A percentile compares a stretch with the other conserved stretches of the same genome.
These are phyloP conservation scores for Cordyceps farinosa DNA, from an alignment of 2,329 filamentous ascomycete genomes.

Conservation along the genomic window DNA sequence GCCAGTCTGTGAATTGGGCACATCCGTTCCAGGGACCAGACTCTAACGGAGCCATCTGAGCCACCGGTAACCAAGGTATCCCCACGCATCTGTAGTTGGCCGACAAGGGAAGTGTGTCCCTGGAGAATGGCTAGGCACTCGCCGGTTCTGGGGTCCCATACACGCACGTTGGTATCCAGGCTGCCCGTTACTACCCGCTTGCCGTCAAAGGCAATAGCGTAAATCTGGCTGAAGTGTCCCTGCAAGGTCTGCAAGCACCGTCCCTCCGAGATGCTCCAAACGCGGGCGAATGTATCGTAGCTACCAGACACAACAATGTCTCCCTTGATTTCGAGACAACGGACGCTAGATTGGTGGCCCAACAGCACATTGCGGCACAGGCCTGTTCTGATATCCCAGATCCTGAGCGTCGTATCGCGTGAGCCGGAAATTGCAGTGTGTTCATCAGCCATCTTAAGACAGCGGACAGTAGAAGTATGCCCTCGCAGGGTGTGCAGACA, in stretches of 20 bases:
- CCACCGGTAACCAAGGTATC: slow-evolving; percentile 95
- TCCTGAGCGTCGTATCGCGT: slow-evolving; percentile 85
- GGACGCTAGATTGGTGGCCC: slow-evolving; percentile 91
- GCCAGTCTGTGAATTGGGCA: slow-evolving; percentile 90
- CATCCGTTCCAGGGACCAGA: slow-evolving; percentile 92
- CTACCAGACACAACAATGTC: slow-evolving; percentile 97
- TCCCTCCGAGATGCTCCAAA: slow-evolving; percentile 97
- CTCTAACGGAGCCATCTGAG: slow-evolving; percentile 90
- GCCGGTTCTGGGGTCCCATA: slow-evolving; percentile 87
- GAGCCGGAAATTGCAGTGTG: slow-evolving; percentile 96
- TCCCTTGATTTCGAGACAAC: slow-evolving; percentile 92
- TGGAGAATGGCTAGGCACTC: slow-evolving; percentile 89
- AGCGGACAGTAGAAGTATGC: slow-evolving; percentile 94
- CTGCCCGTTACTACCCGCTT: slow-evolving; percentile 91
- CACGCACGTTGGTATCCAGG: slow-evolving; percentile 91
- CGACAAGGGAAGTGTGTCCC: slow-evolving; percentile 93
- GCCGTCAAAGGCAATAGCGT: slow-evolving; percentile 96
- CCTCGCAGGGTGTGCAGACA: slow-evolving; percentile 82
- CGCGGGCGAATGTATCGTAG: slow-evolving; percentile 93
- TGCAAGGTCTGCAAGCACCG: slow-evolving; percentile 85
- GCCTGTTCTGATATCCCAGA: slow-evolving; percentile 91
- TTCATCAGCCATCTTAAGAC: slow-evolving; percentile 93
- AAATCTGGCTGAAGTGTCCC: slow-evolving; percentile 98
- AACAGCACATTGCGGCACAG: slow-evolving; percentile 88
- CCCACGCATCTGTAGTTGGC: slow-evolving; percentile 91